phyloP scores from a whole-genome alignment of 2,329 filamentous ascomycete genomes.

The Pyrenochaeta sp. region DNA sequence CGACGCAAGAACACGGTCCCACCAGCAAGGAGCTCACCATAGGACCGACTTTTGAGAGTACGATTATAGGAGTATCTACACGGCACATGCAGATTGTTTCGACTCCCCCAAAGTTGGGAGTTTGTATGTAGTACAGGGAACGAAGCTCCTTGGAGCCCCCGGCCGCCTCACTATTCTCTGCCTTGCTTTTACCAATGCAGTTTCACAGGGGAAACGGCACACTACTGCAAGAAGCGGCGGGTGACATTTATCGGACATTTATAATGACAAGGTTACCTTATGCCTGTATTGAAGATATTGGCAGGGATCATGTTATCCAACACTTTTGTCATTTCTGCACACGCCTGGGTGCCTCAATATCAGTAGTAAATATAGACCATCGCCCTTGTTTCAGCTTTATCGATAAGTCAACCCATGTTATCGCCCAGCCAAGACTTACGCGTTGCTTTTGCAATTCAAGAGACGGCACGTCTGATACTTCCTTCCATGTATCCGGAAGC shows the following conservation, averaged over 20 bases:
- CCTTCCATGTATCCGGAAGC: neutral
- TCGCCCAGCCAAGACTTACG: neutral
- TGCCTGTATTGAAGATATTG: neutral
- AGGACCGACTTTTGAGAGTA: neutral
- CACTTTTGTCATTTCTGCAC: neutral
- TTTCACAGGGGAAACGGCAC: conserved; percentile 12
- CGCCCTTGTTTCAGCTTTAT: neutral
- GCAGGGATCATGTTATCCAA: conserved; percentile 9
- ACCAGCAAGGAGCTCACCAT: neutral
- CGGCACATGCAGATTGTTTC: neutral
- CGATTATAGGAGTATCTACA: neutral
- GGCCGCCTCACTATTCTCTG: neutral
- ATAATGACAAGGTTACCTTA: neutral
- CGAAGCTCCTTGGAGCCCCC: neutral
- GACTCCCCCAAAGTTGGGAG: neutral
- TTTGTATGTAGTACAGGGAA: neutral
- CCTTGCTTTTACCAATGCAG: neutral
- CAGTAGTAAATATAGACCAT: neutral
- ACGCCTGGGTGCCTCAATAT: neutral
- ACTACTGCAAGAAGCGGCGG: conserved; percentile 18
- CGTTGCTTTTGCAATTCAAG: neutral
- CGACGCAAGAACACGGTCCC: neutral
- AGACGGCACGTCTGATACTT: neutral
- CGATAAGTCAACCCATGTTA: neutral
- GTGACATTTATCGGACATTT: neutral